Evolutionary conservation across 2,329 filamentous ascomycete genomes (phyloP), one percentile per base, ranked within the genome.

Genomic region (Tothia fuscella): DNA sequence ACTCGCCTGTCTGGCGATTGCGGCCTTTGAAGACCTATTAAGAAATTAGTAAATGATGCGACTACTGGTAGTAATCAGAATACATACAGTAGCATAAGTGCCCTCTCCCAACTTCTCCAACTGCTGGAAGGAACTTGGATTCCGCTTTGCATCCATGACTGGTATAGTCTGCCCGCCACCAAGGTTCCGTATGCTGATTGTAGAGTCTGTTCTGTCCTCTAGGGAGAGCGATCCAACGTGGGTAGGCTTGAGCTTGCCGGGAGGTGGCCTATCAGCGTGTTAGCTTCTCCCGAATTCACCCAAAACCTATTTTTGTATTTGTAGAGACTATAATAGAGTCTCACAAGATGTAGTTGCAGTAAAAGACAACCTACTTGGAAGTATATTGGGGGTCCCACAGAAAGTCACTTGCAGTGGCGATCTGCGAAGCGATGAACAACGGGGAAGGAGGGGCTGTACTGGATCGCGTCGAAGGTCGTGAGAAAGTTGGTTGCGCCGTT

Each of bases 51-150:
- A 30, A 6, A 19, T 38, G 43, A 34, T 22, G 25, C 29, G 41
- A 47, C n/a, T 24, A 24, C 38, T 7, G 12, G 25, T 21, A 14
- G 20, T 9, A 5, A 20, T 25, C 20, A 20, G n/a, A 30, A 46
- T 35, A 65, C 78, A 56, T 71, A 94, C 91, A 25, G 91, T 98
- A 25, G 91, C 91, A 76, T 98, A 98, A 24, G 91, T 98, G 47
- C 91, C 91, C 70, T 98, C 91, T 56, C 91, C 91, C 51, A 98
- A 75, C 82, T 76, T 98, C 66, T 98, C 91, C 61, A 96, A 76
- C 78, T 96, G 91, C 74, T 96, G 89, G 71, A 98, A 98, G 48
- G 89, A 96, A 67, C 83, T 93, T 43, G 89, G 88, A 56, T 95
- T 86, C 56, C 83, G 73, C 62, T 93, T 84, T 57, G 84, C 83